Evolutionary conservation across 2,329 filamentous ascomycete species (phyloP).

Genomic region (Cladosporium cucumerinum): DNA sequence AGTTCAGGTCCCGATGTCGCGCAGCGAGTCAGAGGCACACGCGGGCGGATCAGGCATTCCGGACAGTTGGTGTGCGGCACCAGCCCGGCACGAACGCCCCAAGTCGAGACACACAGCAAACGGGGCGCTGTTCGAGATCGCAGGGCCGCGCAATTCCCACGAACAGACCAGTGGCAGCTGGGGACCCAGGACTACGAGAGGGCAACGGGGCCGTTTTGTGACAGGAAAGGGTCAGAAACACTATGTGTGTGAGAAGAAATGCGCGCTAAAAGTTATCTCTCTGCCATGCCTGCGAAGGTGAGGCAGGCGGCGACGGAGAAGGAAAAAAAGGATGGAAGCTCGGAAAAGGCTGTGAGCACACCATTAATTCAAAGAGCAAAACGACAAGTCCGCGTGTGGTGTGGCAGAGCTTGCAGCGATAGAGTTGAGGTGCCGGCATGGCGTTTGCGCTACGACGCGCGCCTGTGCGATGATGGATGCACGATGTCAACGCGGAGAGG

Average conservation of each 20-base stretch:
- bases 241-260: background rate
- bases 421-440: conserved; percentile 14
- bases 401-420: conserved; percentile 5
- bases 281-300: too few species aligned
- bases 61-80: conserved; percentile 4
- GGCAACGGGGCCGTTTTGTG: background rate
- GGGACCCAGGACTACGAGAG: background rate
- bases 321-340: background rate
- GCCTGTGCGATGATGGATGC: conserved; percentile 10
- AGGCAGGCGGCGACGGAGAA: conserved; percentile 2
- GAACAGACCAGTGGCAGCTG: conserved; percentile 3
- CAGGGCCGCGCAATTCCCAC: conserved; percentile 10
- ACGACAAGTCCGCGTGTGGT: background rate
- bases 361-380: background rate
- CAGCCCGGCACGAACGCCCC: background rate
- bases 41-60: background rate
- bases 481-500: conserved; percentile 11
- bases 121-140: conserved; percentile 14
- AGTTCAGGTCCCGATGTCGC: conserved; percentile 10
- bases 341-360: conserved; percentile 11
- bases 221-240: conserved; percentile 3
- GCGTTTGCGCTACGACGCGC: conserved; percentile 9
- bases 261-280: background rate
- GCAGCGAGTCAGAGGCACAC: conserved; percentile 1
- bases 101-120: conserved; percentile 15